Conservation (phyloP, 768 basidiomycete genomes). For the Mrakia hoshinonis region DNA sequence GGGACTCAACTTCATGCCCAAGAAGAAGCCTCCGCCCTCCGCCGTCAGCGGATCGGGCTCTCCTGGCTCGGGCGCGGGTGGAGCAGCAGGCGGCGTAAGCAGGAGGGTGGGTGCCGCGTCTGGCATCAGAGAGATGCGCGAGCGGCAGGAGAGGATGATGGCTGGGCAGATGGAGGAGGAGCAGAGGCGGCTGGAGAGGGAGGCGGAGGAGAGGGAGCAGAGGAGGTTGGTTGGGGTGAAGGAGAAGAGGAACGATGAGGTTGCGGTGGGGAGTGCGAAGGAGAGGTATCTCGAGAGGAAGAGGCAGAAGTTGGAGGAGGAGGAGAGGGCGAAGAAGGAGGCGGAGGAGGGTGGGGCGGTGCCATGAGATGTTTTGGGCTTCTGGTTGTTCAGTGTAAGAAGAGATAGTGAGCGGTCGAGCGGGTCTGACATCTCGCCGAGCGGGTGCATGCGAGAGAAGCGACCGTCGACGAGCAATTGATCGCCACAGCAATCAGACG, state of each 20-base stretch:
- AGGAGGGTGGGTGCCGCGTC: slow-evolving; percentile 78
- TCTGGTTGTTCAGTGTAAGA: no score
- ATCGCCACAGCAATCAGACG: no score
- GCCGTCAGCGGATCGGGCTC: slow-evolving; percentile 43
- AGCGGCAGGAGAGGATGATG: slow-evolving; percentile 69
- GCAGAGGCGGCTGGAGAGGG: slow-evolving; percentile 51
- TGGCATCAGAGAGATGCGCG: slow-evolving; percentile 68
- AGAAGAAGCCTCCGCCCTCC: slow-evolving; percentile 46
- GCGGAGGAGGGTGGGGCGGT: background rate
- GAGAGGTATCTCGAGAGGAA: slow-evolving; percentile 72
- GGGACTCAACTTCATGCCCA: slow-evolving; percentile 71
- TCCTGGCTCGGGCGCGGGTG: slow-evolving; percentile 17
- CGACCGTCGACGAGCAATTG: no score
- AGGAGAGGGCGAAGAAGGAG: slow-evolving; percentile 29
- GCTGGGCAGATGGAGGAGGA: slow-evolving; percentile 71
- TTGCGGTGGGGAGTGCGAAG: slow-evolving; percentile 62
- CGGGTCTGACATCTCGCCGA: no score
- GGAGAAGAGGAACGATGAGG: slow-evolving; percentile 64
- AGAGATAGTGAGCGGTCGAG: no score
- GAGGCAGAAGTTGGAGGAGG: slow-evolving; percentile 59
- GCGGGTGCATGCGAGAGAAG: no score
- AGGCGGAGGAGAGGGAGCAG: slow-evolving; percentile 51
- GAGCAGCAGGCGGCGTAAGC: slow-evolving; percentile 33
- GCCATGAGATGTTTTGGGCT: background rate
- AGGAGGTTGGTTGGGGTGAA: slow-evolving; percentile 38